These are phyloP conservation scores for Choanephora cucurbitarum DNA, from an alignment of 371 early-diverging fungal species.

Conservation along the genomic window DNA sequence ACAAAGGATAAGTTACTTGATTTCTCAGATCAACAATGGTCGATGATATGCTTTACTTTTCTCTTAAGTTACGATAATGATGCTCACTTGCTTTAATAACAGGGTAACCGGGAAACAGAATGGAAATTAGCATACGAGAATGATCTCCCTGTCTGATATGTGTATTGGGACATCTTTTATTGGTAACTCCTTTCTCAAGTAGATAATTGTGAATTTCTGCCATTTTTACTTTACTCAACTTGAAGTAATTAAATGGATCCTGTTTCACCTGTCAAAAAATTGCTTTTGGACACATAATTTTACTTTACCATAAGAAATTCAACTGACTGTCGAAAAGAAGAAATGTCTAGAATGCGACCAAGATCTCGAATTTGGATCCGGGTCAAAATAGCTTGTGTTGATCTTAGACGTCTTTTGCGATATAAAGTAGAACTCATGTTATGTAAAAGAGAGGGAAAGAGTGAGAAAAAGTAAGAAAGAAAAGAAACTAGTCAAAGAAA, in stretches of 20 bases:
- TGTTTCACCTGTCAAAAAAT: conserved; percentile 4
- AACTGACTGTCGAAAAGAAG: conserved; percentile 29
- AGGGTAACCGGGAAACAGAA: conserved; percentile 38
- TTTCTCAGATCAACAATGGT: background rate
- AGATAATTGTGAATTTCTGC: conserved; percentile 24
- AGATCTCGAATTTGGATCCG: conserved; percentile 31
- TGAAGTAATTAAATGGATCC: conserved; percentile 31
- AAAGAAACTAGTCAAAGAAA: background rate
- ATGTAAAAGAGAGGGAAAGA: background rate
- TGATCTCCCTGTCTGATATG: conserved; percentile 23
- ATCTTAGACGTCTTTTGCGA: conserved; percentile 18
- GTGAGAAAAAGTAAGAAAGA: background rate
- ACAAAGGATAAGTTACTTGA: too few species aligned
- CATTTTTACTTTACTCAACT: conserved; percentile 26
- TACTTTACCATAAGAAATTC: conserved; percentile 33
- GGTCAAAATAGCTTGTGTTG: conserved; percentile 31
- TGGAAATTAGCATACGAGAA: conserved; percentile 27
- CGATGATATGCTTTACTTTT: conserved; percentile 17
- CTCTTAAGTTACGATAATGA: conserved; percentile 19
- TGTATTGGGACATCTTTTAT: conserved; percentile 19
- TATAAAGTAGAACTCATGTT: conserved; percentile 22
- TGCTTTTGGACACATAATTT: background rate
- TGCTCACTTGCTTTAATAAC: conserved; percentile 31
- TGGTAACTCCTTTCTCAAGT: conserved; percentile 19
- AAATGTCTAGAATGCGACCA: conserved; percentile 20